phyloP scores from a whole-genome alignment of 176 grass and related monocot genomes.

The Triticum monococcum region DNA sequence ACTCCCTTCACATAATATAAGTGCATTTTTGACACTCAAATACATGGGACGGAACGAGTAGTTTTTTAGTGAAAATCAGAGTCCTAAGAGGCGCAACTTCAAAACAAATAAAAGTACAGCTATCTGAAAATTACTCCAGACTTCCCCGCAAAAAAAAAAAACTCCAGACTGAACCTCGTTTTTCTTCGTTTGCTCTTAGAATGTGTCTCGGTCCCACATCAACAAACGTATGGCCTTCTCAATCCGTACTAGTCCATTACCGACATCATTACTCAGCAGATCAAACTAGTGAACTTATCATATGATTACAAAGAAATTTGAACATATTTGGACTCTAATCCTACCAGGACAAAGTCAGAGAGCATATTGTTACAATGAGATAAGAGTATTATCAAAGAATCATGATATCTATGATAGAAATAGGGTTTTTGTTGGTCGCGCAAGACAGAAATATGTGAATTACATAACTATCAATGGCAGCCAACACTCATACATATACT shows the following conservation, averaged over 20 bases:
- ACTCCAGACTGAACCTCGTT: too few relatives aligned
- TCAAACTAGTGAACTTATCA: neutral
- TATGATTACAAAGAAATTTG: neutral
- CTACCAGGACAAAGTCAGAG: neutral
- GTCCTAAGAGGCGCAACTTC: too few relatives aligned
- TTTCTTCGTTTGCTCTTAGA: too few relatives aligned
- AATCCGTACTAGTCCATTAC: neutral
- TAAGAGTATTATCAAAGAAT: neutral
- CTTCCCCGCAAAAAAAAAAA: too few relatives aligned
- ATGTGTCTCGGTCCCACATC: too few relatives aligned
- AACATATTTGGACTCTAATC: neutral
- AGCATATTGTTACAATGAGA: neutral
- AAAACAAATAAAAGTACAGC: too few relatives aligned
- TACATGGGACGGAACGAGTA: too few relatives aligned
- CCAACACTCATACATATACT: neutral
- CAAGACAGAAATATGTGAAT: neutral
- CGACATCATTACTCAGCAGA: neutral
- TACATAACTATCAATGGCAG: neutral
- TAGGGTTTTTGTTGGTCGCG: neutral
- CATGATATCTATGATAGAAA: neutral
- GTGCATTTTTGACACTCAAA: too few relatives aligned
- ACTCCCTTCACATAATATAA: too few relatives aligned
- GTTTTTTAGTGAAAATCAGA: too few relatives aligned
- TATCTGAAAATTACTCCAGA: neutral
- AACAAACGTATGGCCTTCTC: too few relatives aligned